Conservation (phyloP, 352 stramenopile species). For the Phytophthora europaea region DNA sequence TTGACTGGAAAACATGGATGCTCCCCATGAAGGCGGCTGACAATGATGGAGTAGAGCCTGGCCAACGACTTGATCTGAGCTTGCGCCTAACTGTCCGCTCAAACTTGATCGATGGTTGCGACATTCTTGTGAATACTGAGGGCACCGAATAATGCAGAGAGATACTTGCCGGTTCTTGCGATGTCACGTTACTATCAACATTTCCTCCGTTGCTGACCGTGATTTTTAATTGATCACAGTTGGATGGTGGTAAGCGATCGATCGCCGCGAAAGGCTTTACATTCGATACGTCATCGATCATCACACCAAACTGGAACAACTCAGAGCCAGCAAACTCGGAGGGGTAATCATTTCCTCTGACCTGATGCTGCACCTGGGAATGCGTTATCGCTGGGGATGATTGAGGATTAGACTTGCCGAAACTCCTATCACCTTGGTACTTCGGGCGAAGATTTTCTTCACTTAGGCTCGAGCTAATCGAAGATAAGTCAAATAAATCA, state of each 20-base stretch:
- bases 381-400: neutral
- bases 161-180: conserved; percentile 11
- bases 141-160: conserved; percentile 39
- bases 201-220: neutral
- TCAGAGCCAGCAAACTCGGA: neutral
- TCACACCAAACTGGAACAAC: conserved; percentile 37
- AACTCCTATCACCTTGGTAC: neutral
- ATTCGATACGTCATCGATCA: conserved; percentile 26
- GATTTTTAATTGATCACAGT: neutral
- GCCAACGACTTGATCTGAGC: conserved; percentile 19
- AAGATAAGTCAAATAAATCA: conserved; percentile 16
- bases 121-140: conserved; percentile 29
- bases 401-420: neutral
- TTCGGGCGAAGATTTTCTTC: neutral
- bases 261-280: neutral
- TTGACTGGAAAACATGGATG: conserved; percentile 44
- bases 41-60: neutral
- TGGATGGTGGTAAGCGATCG: neutral
- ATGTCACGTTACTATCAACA: neutral
- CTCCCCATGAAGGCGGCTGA: conserved; percentile 29
- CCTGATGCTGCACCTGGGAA: neutral
- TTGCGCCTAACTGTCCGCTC: conserved; percentile 44
- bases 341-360: neutral
- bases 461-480: conserved; percentile 9
- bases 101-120: conserved; percentile 13